A percentile compares a stretch with the other conserved stretches of the same genome.
These are phyloP conservation scores for Phialophora macrospora DNA, from an alignment of 2,329 filamentous ascomycete genomes.

Conservation along the genomic window DNA sequence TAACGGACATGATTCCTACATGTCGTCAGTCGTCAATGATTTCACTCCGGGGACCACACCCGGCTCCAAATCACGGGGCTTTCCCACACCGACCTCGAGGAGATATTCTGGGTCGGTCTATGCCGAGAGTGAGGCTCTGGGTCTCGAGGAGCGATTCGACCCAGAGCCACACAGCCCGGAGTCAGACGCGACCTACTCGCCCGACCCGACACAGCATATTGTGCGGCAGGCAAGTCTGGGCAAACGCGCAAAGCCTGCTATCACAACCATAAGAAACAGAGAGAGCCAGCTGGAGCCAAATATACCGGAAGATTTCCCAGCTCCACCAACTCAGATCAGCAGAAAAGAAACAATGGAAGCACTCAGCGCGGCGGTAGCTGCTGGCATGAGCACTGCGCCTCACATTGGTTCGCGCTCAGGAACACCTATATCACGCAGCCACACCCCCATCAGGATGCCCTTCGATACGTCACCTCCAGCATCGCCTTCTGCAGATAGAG, in stretches of 20 bases:
- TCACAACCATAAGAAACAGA: conserved; percentile 46
- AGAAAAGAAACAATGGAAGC: conserved; percentile 34
- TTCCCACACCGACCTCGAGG: conserved; percentile 30
- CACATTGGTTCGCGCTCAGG: conserved; percentile 11
- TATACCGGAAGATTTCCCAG: conserved; percentile 26
- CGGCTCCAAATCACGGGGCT: conserved; percentile 28
- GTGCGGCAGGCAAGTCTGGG: conserved; percentile 52
- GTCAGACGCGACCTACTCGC: conserved; percentile 14
- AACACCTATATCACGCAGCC: conserved; percentile 28
- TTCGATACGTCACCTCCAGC: conserved; percentile 33
- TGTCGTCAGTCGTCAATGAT: conserved; percentile 36
- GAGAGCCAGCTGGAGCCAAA: conserved; percentile 39
- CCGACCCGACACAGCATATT: conserved; percentile 38
- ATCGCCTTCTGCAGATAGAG: conserved; percentile 31
- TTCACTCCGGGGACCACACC: conserved; percentile 30
- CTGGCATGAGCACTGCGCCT: conserved; percentile 24
- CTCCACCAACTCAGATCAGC: conserved; percentile 18
- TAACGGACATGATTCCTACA: conserved; percentile 34
- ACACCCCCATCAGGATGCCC: conserved; percentile 34
- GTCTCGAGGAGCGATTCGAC: conserved; percentile 24
- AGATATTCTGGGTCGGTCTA: conserved; percentile 34
- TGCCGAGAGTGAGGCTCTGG: conserved; percentile 33
- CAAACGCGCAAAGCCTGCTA: conserved; percentile 48
- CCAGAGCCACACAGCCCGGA: conserved; percentile 14
- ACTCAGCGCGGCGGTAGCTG: conserved; percentile 35